Evolutionary conservation across 495 filamentous ascomycete genomes (phyloP).

Genomic region (Talaromyces trachyspermus): DNA sequence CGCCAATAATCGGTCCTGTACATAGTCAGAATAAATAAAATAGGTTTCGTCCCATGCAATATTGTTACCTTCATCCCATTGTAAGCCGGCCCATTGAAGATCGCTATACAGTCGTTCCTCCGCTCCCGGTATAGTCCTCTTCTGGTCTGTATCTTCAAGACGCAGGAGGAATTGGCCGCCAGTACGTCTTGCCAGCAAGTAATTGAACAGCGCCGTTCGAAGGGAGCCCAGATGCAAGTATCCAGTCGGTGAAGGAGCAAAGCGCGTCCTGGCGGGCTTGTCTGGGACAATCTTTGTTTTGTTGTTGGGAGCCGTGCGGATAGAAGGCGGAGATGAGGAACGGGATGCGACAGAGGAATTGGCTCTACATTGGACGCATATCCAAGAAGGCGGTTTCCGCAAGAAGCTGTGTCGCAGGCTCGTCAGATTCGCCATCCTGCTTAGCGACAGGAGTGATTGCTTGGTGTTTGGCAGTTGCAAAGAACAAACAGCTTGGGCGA

Average conservation of each 20-base stretch:
- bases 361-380: conserved; percentile 33
- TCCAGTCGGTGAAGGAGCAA: conserved; percentile 93
- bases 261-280: conserved; percentile 77
- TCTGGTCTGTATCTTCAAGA: conserved; percentile 95
- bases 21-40: neutral
- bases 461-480: no score
- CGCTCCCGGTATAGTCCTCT: conserved; percentile 69
- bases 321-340: conserved; percentile 11
- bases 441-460: neutral
- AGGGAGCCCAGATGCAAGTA: conserved; percentile 88
- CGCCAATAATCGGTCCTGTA: conserved; percentile 69
- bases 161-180: conserved; percentile 89
- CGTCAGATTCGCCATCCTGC: conserved; percentile 26
- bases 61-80: conserved; percentile 82
- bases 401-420: conserved; percentile 19
- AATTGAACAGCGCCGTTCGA: conserved; percentile 88
- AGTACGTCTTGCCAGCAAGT: conserved; percentile 76
- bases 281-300: conserved; percentile 43
- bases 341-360: conserved; percentile 21
- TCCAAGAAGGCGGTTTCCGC: conserved; percentile 33
- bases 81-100: conserved; percentile 78
- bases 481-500: no score
- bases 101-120: conserved; percentile 70
- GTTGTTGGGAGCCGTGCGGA: conserved; percentile 19
- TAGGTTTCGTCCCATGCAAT: neutral